Evolutionary conservation across 2,329 filamentous ascomycete genomes (phyloP).

Genomic region (Penicillium psychrosexuale): DNA sequence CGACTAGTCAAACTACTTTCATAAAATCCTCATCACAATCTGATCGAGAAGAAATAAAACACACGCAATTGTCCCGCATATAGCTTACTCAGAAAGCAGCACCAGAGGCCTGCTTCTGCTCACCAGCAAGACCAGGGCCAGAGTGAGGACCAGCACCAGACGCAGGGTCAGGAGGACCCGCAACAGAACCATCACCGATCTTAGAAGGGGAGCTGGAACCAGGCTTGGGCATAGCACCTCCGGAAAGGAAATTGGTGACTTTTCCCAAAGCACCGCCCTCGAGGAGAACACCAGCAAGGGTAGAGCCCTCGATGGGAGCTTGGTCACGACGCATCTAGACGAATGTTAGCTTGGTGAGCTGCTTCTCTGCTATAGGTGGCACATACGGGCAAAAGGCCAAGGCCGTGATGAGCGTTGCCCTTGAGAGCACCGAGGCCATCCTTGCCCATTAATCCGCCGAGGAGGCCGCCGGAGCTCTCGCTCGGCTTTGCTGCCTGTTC

Average conservation of each 20-base stretch:
- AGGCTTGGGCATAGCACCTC: not conserved
- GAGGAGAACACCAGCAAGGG: conserved; percentile 16
- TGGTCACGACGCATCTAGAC: conserved; percentile 20
- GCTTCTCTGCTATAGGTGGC: accelerated
- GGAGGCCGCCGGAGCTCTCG: not conserved
- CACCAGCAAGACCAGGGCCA: not conserved
- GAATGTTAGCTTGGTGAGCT: not conserved
- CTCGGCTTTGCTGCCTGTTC: not conserved
- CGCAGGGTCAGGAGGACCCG: conserved; percentile 2
- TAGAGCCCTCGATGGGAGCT: conserved; percentile 19
- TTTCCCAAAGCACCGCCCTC: conserved; percentile 17
- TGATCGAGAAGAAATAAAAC: not conserved
- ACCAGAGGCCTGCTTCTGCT: not conserved
- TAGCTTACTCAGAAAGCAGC: not conserved
- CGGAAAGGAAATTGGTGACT: conserved; percentile 11
- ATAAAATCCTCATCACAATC: not conserved
- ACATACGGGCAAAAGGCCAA: conserved; percentile 23
- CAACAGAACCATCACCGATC: conserved; percentile 3
- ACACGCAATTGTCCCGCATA: not conserved
- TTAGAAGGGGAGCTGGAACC: not conserved
- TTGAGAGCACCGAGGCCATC: conserved; percentile 17
- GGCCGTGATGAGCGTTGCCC: conserved; percentile 18
- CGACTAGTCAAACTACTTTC: not conserved
- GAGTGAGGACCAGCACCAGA: conserved; percentile 10
- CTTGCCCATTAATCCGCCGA: conserved; percentile 10